A percentile compares a stretch with the other conserved stretches of the same genome.
These are phyloP conservation scores for Musa itinerans DNA, from an alignment of 176 grass and related monocot species.

Conservation along the genomic window DNA sequence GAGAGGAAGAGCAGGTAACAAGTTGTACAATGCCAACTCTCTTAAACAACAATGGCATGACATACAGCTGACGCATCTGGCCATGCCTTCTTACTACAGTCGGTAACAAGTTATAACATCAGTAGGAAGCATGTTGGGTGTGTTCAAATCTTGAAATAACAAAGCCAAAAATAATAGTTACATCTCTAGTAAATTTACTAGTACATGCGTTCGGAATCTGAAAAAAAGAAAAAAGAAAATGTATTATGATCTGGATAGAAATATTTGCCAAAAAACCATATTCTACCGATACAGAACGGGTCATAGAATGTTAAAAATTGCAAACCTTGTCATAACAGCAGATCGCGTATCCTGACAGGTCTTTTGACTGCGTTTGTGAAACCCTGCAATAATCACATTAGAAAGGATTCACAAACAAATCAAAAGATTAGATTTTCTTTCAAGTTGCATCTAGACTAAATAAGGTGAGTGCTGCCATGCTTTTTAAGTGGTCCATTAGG, in stretches of 20 bases:
- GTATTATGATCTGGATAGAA: background rate
- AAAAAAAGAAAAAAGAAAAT: background rate
- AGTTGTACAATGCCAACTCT: too few species aligned
- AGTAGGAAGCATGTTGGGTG: background rate
- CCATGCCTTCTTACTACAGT: too few species aligned
- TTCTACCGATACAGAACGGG: background rate
- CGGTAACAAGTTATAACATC: too few species aligned
- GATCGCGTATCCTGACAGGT: conserved; percentile 67
- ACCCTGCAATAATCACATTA: conserved; percentile 47
- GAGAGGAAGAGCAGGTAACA: too few species aligned
- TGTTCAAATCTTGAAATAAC: background rate
- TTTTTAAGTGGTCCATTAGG: too few species aligned
- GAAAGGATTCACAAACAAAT: background rate
- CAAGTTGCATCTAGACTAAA: too few species aligned
- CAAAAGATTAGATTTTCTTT: too few species aligned
- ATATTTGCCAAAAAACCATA: background rate
- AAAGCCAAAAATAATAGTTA: background rate
- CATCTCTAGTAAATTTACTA: background rate
- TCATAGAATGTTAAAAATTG: background rate
- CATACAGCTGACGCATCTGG: too few species aligned
- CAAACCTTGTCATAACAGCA: conserved; percentile 39
- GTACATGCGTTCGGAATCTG: background rate
- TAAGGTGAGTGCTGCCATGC: too few species aligned
- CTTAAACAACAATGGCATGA: too few species aligned
- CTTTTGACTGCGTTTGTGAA: conserved; percentile 98